Percentiles rank a stretch among this genome's conserved stretches.
phyloP scores from a whole-genome alignment of 2,329 filamentous ascomycete genomes.

The Trichoderma endophyticum region DNA sequence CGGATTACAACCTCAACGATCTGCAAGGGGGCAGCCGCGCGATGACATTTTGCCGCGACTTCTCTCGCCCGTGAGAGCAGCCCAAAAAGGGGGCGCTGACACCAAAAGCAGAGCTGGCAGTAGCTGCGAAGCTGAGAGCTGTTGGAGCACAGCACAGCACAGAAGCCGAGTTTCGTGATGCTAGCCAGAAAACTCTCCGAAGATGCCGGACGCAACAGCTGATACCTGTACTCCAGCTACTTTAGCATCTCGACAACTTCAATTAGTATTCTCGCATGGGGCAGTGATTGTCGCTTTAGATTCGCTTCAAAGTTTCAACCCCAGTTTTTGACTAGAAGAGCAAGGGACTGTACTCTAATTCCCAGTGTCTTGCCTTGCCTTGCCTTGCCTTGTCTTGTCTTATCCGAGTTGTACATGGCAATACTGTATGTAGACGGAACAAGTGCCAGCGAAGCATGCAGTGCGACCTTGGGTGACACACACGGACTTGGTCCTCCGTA shows the following conservation, averaged over 20 bases:
- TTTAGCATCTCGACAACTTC: neutral
- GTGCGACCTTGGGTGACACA: neutral
- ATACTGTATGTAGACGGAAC: neutral
- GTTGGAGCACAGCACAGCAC: neutral
- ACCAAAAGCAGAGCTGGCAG: neutral
- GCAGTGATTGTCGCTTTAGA: neutral
- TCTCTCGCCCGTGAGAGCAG: neutral
- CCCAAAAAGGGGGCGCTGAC: conserved; percentile 9
- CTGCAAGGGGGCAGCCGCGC: conserved; percentile 10
- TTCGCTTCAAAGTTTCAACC: neutral
- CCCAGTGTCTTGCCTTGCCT: neutral
- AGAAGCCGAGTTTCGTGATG: neutral
- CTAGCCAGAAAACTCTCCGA: conserved; percentile 11
- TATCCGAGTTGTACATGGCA: neutral
- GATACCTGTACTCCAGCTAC: neutral
- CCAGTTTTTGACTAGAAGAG: neutral
- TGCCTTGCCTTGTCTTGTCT: neutral
- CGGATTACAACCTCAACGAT: neutral
- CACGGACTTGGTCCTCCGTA: conserved; percentile 7
- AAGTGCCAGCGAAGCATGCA: neutral
- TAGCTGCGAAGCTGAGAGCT: neutral
- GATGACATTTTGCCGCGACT: conserved; percentile 3
- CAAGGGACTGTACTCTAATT: neutral
- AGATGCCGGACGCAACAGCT: neutral
- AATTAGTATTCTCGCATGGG: neutral